Conservation (phyloP, 208 protist species). For the Leptomonas seymouri region DNA sequence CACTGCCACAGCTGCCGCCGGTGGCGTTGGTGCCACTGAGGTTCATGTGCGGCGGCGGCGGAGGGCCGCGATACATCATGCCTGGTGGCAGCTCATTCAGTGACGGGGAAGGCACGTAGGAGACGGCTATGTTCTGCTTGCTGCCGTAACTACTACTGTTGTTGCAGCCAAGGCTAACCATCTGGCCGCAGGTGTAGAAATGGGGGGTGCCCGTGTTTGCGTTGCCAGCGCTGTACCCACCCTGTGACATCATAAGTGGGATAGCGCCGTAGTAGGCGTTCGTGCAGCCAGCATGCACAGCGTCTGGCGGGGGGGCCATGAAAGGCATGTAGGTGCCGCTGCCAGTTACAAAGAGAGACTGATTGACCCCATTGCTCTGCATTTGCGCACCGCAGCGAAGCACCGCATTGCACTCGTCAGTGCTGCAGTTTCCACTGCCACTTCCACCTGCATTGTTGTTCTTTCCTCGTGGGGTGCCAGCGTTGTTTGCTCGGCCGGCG, state of each 20-base stretch:
- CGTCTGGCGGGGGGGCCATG: constrained; percentile 4
- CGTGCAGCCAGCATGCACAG: background rate
- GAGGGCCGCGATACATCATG: background rate
- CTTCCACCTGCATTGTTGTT: background rate
- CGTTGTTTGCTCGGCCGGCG: background rate
- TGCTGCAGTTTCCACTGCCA: background rate
- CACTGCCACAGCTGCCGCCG: constrained; percentile 3
- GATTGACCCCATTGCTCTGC: background rate
- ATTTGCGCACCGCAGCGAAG: background rate
- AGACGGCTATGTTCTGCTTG: constrained; percentile 3
- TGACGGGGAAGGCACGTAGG: constrained; percentile 8
- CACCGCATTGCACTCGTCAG: background rate
- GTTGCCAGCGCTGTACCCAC: background rate
- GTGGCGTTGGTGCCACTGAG: background rate
- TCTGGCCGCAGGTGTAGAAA: constrained; percentile 3
- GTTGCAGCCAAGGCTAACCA: background rate
- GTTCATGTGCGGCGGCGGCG: background rate
- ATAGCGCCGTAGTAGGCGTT: background rate
- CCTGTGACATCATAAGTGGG: constrained; percentile 7
- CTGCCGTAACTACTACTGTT: constrained; percentile 8
- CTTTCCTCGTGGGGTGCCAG: background rate
- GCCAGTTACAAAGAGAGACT: constrained; percentile 5
- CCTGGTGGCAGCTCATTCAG: background rate
- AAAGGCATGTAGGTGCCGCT: constrained; percentile 7
- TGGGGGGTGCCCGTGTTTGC: background rate